Evolutionary conservation across 2,329 filamentous ascomycete species (phyloP).

Genomic region (Pseudocercospora macadamiae): DNA sequence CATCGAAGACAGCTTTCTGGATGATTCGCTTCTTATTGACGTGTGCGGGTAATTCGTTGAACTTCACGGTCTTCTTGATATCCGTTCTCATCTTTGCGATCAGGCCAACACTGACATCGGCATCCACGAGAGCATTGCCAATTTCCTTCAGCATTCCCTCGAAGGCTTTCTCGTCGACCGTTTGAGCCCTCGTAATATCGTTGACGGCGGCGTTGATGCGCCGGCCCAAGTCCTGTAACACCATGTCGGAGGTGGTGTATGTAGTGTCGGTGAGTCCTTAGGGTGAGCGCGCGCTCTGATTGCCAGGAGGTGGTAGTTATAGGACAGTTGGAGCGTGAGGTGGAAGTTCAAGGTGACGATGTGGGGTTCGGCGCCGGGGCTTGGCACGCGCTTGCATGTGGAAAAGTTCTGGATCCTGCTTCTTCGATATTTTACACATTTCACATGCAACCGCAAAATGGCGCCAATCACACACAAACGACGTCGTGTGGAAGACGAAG

Average conservation of each 20-base stretch:
- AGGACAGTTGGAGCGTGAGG: neutral
- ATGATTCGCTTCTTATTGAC: slow-evolving; percentile 99
- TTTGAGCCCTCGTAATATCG: slow-evolving; percentile 87
- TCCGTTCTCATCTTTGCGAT: slow-evolving; percentile 90
- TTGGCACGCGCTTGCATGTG: neutral
- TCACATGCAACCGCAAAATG: slow-evolving; percentile 24
- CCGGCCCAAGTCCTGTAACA: slow-evolving; percentile 97
- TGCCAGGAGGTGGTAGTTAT: neutral
- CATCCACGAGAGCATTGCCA: slow-evolving; percentile 89
- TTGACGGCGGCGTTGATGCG: slow-evolving; percentile 97
- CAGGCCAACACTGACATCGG: slow-evolving; percentile 95
- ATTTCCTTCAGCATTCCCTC: slow-evolving; percentile 99
- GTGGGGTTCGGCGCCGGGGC: neutral
- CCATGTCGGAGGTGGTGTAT: slow-evolving; percentile 63
- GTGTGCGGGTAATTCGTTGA: slow-evolving; percentile 85
- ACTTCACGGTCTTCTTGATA: slow-evolving; percentile 88
- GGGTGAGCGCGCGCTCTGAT: neutral
- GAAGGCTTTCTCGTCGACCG: slow-evolving; percentile 97
- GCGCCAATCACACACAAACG: slow-evolving; percentile 30
- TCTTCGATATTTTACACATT: neutral
- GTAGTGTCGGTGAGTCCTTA: neutral
- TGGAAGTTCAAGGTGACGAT: neutral
- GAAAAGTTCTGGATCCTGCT: neutral
- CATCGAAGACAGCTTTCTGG: slow-evolving; percentile 96
- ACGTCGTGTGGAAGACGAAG: slow-evolving; percentile 61